Evolutionary conservation across 306 rosid species (phyloP).

Genomic region (Begonia masoniana): DNA sequence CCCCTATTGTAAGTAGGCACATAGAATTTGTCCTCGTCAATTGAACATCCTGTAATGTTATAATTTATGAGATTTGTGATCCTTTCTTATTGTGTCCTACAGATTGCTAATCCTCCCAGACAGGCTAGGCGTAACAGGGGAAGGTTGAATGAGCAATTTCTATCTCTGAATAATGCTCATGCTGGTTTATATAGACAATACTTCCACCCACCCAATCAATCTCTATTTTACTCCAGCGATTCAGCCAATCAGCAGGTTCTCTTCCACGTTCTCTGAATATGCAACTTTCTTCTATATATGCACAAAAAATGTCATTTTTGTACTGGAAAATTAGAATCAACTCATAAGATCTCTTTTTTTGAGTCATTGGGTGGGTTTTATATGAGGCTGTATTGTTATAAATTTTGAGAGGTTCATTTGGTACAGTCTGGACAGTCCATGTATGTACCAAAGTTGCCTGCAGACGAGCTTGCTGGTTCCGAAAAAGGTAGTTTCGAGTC

Average conservation of each 20-base stretch:
- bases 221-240: constrained; percentile 29
- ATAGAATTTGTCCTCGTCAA: too few relatives aligned
- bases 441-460: constrained; percentile 13
- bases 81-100: constrained; percentile 13
- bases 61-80: too few relatives aligned
- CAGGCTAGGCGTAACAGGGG: constrained; percentile 63
- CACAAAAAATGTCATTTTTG: too few relatives aligned
- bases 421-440: constrained; percentile 45
- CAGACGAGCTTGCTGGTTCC: constrained; percentile 13
- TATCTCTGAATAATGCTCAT: constrained; percentile 34
- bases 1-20: constrained; percentile 37
- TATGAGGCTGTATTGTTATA: background rate
- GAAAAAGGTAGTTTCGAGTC: constrained; percentile 28
- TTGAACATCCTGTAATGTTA: too few relatives aligned
- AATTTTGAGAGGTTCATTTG: constrained; percentile 5
- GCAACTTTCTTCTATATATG: too few relatives aligned
- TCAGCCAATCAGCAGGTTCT: constrained; percentile 55
- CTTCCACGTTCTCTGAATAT: background rate
- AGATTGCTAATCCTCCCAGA: constrained; percentile 49
- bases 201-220: constrained; percentile 29
- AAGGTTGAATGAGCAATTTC: constrained; percentile 47
- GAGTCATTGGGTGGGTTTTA: background rate
- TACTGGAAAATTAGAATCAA: too few relatives aligned
- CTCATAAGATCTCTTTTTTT: background rate
- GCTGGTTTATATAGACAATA: constrained; percentile 24